Evolutionary conservation across 805 yeast genomes (phyloP), one percentile per base, ranked within the genome.

Genomic region (Nakazawaea ishiwadae): DNA sequence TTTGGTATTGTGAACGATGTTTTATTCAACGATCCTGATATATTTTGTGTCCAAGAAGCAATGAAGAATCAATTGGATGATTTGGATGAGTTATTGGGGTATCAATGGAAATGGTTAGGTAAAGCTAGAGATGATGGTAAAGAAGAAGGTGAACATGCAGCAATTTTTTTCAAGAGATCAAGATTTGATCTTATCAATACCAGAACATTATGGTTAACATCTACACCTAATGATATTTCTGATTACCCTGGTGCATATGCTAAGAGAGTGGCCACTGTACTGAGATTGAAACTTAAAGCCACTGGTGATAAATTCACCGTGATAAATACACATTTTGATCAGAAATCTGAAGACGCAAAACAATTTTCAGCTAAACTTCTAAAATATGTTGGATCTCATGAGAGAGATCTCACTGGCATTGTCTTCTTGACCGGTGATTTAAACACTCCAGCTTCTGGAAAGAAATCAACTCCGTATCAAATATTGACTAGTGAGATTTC

Each of bases 371-470:
- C 74, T 5, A 65, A 69, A 32, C 46, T 74, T 44, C 66, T 71
- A 33, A 60, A 56, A 21, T 51, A 52, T 27, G 31, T 65, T 9
- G 69, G 61, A 18, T 63, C 68, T 19, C 68, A 65, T 49, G 71
- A 66, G 39, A 51, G 54, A 1, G 54, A 52, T 18, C 52, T 51
- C 8, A 48, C 49, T 20, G 62, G 59, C 16, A 66, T 70, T 2
- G 65, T 69, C 2, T 59, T 75, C 37, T 58, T 78, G n/a, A 58
- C 67, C 12, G 84, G 84, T 3, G 83, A 77, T 52, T 73, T 79
- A 59, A 79, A 79, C 51, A 68, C 79, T 28, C 60, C 65, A 39
- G 68, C 72, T 1, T 48, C 55, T n/a, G 73, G 69, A 14, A 62
- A 55, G 8, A 64, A 66, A 0, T 61, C 57, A 40, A 56, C 54